Conservation (phyloP, 2,329 filamentous ascomycete genomes). For the Trichocomaceae sp. region DNA sequence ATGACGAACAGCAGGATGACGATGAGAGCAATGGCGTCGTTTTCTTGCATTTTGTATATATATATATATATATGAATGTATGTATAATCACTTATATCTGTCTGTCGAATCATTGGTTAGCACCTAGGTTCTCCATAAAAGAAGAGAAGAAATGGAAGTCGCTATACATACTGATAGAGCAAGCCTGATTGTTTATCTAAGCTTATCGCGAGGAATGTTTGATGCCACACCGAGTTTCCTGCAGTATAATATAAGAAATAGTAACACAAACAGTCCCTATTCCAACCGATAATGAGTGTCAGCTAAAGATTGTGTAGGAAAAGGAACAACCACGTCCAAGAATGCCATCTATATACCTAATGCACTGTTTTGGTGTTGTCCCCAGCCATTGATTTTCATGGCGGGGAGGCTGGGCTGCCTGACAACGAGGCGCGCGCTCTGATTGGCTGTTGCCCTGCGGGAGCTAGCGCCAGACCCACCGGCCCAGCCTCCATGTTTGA, state of each 20-base stretch:
- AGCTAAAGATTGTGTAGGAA: neutral
- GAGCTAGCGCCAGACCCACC: neutral
- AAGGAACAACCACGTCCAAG: neutral
- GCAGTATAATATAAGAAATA: neutral
- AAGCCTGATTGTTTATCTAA: constrained; percentile 10
- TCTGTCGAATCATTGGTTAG: neutral
- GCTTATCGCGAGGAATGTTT: constrained; percentile 11
- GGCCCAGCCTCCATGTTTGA: neutral
- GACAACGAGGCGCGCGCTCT: neutral
- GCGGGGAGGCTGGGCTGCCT: constrained; percentile 7
- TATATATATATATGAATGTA: neutral
- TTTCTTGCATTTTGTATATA: constrained; percentile 25
- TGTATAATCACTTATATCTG: neutral
- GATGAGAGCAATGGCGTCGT: constrained; percentile 46
- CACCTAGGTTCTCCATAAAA: too few species aligned
- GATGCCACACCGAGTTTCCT: neutral
- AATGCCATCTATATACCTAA: neutral
- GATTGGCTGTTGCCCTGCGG: neutral
- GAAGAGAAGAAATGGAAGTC: neutral
- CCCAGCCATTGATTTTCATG: constrained; percentile 7
- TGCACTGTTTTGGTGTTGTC: neutral
- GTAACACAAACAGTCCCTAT: too few species aligned
- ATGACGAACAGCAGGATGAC: constrained; percentile 45
- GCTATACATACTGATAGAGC: neutral
- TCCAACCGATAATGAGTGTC: neutral